Conservation (phyloP, 2,329 filamentous ascomycete genomes). For the Juglanconis oblonga region DNA sequence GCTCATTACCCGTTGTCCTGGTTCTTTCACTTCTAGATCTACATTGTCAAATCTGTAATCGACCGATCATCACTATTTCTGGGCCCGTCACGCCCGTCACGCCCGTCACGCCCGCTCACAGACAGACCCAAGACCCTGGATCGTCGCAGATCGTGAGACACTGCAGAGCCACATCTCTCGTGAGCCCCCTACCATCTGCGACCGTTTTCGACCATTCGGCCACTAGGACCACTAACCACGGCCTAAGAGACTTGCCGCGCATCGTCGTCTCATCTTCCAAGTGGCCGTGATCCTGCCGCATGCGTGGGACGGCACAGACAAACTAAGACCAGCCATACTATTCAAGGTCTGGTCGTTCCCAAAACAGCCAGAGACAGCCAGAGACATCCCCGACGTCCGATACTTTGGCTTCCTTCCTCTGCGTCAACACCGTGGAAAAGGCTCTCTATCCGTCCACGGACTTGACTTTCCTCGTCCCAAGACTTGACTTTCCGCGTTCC, state of each 20-base stretch:
- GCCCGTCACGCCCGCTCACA: background rate
- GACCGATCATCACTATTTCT: background rate
- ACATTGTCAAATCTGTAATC: too few species aligned
- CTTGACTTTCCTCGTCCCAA: too few species aligned
- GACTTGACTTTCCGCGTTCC: too few species aligned
- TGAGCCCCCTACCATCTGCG: slow-evolving; percentile 20
- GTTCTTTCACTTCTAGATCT: too few species aligned
- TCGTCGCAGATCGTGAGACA: slow-evolving; percentile 29
- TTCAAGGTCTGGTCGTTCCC: slow-evolving; percentile 21
- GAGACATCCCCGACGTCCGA: background rate
- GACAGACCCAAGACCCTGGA: background rate
- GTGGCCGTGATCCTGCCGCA: too few species aligned
- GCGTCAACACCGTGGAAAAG: too few species aligned
- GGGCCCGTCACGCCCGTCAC: background rate
- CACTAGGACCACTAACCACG: background rate
- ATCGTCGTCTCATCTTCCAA: slow-evolving; percentile 10
- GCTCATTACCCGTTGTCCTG: background rate
- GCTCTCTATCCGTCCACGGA: too few species aligned
- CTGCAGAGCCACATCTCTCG: slow-evolving; percentile 20
- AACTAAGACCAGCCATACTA: background rate
- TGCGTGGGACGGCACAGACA: too few species aligned
- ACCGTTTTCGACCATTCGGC: slow-evolving; percentile 16
- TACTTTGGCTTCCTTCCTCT: too few species aligned
- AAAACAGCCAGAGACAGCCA: background rate
- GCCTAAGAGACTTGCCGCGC: background rate